Base-by-base conservation (phyloP, 73 alveolate genomes). In the Symbiodinium pilosum region DNA sequence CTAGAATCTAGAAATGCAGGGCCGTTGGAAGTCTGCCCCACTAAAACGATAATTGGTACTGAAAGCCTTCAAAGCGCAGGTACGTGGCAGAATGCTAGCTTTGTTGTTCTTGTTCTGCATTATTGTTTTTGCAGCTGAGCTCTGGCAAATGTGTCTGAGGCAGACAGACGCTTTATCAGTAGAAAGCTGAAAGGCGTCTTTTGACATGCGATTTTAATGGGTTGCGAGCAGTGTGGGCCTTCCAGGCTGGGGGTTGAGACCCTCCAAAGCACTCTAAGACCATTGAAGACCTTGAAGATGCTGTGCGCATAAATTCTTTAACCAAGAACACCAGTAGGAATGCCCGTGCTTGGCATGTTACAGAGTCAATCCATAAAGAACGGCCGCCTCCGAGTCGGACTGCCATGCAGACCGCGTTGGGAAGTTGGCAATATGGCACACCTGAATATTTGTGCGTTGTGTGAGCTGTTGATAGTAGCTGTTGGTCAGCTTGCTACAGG, bases 291-390 rank as follows among this genome's bases (percentile, higher is more conserved):
- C 14, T n/a, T n/a, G n/a, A n/a, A n/a, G n/a, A 26, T 54, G 73
- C 73, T 54, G 34, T n/a, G 26, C 26, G 73, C 73, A 54, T 24
- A 54, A 30, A 54, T n/a, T 54, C 7, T 6, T 54, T n/a, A 54
- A 18, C 81, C 40, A 64, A 24, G 81, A 64, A 64, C 39, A 64
- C 81, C 81, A 64, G 81, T 20, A 28, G 81, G 38, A n/a, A 64
- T 64, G 81, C 30, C 81, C 81, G 34, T 64, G 81, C 81, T 64
- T 28, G 81, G 81, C 81, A 64, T 30, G 81, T 64, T 64, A 64
- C 81, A 64, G 81, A 64, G 81, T 38, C 81, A 64, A 28, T 64
- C 81, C 81, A 64, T 64, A 64, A 47, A 64, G 20, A 20, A 64
- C 81, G 38, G 20, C 30, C 81, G 24, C 81, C 34, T 20, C 81